Evolutionary conservation across 2,329 filamentous ascomycete genomes (phyloP), one percentile per base, ranked within the genome.

Genomic region (Pseudocercospora pini-densiflorae): DNA sequence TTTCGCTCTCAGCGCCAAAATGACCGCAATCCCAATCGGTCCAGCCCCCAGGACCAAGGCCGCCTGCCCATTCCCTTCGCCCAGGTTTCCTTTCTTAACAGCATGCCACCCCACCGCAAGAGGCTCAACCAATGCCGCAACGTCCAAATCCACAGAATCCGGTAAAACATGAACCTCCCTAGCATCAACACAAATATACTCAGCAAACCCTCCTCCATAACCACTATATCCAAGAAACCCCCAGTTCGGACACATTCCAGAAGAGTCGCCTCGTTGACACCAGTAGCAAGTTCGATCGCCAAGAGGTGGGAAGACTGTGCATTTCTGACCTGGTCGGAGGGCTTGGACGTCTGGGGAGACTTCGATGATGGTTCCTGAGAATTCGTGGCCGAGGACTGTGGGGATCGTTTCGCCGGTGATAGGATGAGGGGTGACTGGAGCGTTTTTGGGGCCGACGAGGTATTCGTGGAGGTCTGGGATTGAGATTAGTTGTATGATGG

Each of bases 341-440:
- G 77, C 81, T 68, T 81, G 79, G 5, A 65, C 64, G 51, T 80
- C 77, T 31, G 47, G 14, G 9, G 62, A 27, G 47, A 89, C 77
- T 69, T 88, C 86, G 5, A 82, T 80, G 29, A 90, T 78, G 2
- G 82, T 81, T 5, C 88, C 88, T 1, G 83, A 85, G 74, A 89
- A 87, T 71, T 90, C 88, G 71, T 90, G 88, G n/a, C 88, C 88
- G 2, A 90, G 77, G 0, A 49, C 86, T 1, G 88, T 80, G 0
- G 87, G 88, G 27, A 86, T 80, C 0, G 79, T 80, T 65, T 85
- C 85, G 10, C 81, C 78, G 0, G 87, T 89, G 33, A 89, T 73
- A 1, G 82, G 81, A 69, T 90, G 87, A 1, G 86, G 84, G 9
- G 75, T 76, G 7, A 70, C 69, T 0, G 85, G 84, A 45, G 47